phyloP scores from a whole-genome alignment of 1,139 yeast species.

The Scheffersomyces illinoinensis region DNA sequence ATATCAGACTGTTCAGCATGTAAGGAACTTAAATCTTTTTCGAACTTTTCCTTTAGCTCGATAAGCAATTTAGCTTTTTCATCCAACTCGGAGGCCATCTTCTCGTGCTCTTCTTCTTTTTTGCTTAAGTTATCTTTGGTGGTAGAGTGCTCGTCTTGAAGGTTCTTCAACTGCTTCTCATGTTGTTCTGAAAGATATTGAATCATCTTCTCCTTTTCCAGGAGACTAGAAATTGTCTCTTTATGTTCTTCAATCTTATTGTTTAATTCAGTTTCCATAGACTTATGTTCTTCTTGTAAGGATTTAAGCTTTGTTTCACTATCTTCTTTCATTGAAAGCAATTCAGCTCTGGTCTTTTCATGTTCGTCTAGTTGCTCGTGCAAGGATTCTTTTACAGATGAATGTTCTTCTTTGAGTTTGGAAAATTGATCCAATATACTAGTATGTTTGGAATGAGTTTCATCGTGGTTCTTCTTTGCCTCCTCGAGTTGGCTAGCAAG shows the following conservation, averaged over 20 bases:
- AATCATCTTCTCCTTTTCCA: no score
- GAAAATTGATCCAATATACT: neutral
- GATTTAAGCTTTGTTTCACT: neutral
- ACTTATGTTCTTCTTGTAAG: neutral
- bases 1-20: neutral
- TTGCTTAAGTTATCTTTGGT: neutral
- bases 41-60: neutral
- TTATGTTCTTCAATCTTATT: neutral
- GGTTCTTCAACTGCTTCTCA: neutral
- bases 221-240: neutral
- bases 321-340: neutral
- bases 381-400: neutral
- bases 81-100: neutral
- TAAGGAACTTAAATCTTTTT: neutral
- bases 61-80: neutral
- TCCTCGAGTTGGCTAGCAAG: neutral
- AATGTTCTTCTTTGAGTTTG: neutral
- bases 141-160: neutral
- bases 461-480: neutral
- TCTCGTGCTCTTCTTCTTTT: neutral
- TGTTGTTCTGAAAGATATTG: neutral
- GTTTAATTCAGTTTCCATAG: neutral
- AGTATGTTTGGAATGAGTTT: neutral
- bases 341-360: slow-evolving; percentile 1
- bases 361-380: neutral